Base-by-base conservation (phyloP, 202 grass and related monocot genomes). In the Hordeum pubiflorum region DNA sequence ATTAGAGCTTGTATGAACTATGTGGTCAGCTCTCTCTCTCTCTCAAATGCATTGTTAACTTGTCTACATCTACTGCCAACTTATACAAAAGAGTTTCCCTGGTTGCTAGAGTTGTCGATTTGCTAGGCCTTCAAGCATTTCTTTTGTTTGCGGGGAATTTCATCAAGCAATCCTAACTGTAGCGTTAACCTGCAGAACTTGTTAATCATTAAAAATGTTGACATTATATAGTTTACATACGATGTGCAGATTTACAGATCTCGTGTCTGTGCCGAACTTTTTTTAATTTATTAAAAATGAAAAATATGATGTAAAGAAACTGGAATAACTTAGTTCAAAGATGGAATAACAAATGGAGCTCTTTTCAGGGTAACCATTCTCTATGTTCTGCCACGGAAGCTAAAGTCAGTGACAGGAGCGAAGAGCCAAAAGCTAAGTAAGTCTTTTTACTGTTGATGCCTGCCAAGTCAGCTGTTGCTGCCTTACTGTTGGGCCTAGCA, bases 291-390 rank as follows among this genome's bases (percentile, higher is more conserved):
- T 50, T 80, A 10, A 12, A 23, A 73, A 75, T 36, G n/a, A 58
- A 60, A 66, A 39, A 20, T 60, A 43, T 44, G 24, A 22, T 72
- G 37, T 69, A 26, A 12, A 37, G 18, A 13, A 31, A 64, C 11
- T 65, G 43, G 40, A 80, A 65, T 33, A 85, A 70, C 37, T 72
- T 60, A 11, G 10, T 72, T 54, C 18, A 23, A 56, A 54, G 12
- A 58, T 46, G 74, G 18, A 66, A 26, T 87, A 66, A 87, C 9
- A 78, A 37, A 65, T 26, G 2, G 57, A 40, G 55, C 74, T 22
- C 11, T 84, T 59, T 84, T 72, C 59, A 91, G 89, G 82, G 77
- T 54, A 91, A 72, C 12, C 72, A 43, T 79, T 50, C 66, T 60
- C 82, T 87, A 54, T 85, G 46, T 62, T 87, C 82, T 7, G 7